Base-by-base conservation (phyloP, 2,329 filamentous ascomycete genomes). In the Aplosporella prunicola region DNA sequence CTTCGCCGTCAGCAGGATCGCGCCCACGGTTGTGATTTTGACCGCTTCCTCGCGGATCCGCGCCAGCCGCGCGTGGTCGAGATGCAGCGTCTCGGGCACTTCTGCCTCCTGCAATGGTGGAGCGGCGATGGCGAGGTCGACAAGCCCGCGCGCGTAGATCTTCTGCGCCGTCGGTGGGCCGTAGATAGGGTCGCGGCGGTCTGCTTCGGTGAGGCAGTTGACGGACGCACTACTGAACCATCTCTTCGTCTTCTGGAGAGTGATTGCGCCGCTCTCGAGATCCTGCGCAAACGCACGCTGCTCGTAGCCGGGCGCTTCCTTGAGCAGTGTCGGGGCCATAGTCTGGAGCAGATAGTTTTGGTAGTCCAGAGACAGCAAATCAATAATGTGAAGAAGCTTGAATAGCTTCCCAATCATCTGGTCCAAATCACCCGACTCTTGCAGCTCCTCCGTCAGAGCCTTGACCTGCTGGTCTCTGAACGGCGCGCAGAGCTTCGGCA, bases 401-500 rank as follows among this genome's bases (percentile, higher is more conserved):
- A 86, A 80, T 1, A 89, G 71, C 44, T 84, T 79, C 51, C 83
- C 78, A 11, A 87, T 81, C 50, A 87, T 74, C 52, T 78, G 72
- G 4, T 77, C 74, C 6, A 67, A 50, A n/a, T 62, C 52, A 7
- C 63, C 61, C 28, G 59, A 55, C n/a, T 60, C 49, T 40, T 56
- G 44, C 15, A 76, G 72, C 42, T 78, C 75, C 33, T 80, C 72
- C 2, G 78, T 67, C 14, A 89, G 60, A 2, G 72, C 69, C 53
- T 82, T 80, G 41, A 86, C 80, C 52, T 86, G 78, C 4, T 74
- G 75, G 51, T 91, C 84, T n/a, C 84, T 71, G 52, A 84, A 78
- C 0, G 84, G 84, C 0, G 84, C 84, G 49, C 84, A 89, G 10
- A 91, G 72, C 53, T 83, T 83, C 5, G 83, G 83, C 32, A 91